Evolutionary conservation across 139 green algal species (phyloP), one percentile per base, ranked within the genome.

Genomic region (Chlamydomonas incerta): DNA sequence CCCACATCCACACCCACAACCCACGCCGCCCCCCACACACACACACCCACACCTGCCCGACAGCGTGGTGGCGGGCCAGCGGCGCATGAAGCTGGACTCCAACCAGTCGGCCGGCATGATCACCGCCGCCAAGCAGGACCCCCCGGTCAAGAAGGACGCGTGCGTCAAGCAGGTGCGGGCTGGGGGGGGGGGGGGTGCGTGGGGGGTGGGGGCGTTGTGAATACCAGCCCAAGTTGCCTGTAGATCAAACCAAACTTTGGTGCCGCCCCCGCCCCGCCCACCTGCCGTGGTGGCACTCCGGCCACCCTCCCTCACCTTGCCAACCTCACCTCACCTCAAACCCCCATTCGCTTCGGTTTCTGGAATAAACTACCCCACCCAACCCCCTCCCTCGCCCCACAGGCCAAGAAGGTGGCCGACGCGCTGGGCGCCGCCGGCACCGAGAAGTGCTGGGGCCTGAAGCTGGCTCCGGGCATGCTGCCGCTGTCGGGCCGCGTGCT

Each of bases 31-130:
- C 65, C 65, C 65, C 29, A 26, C 68, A 8, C 34, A 29, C 68
- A 33, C 68, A 26, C 15, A 2, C 33, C 13, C 18, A 21, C 70
- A 41, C 60, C 15, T 28, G 28, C 26, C 60, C 75, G n/a, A 1
- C 84, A 88, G 84, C 0, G 57, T 88, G 47, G 62, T 80, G 24
- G 70, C 79, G 5, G 86, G 86, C 3, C 86, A 90, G 86, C 76
- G 82, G 50, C 63, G 50, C 8, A 74, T 77, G 66, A 88, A 88
- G 75, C 82, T 91, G 47, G 77, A 88, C 41, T 60, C 63, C 4
- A 63, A 74, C 71, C 87, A 91, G 75, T 66, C 4, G 0, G 47
- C 46, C 5, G 71, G 68, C 21, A 91, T 91, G 70, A 88, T 91
- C 82, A 67, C 71, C 9, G 29, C 34, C 1, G 87, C 87, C 17